Evolutionary conservation across 331 rosid species (phyloP), one percentile per base, ranked within the genome.

Genomic region (Malus hybrid): DNA sequence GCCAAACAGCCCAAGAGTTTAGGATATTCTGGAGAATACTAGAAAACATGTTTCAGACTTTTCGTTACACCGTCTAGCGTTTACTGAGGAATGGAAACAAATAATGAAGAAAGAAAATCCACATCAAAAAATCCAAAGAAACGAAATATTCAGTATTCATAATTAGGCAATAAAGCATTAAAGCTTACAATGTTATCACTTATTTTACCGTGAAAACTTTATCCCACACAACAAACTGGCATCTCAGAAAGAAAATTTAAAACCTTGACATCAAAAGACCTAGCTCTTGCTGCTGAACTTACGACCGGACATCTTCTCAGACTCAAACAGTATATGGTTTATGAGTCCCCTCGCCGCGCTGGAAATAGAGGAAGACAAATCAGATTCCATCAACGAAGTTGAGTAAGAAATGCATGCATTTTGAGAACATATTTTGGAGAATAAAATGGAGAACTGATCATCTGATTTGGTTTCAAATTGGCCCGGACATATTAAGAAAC

Each of bases 271-370:
- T 79, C 80, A 86, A 22, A 88, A 79, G 72, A 74, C 80, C 77
- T 76, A 44, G 50, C 50, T 44, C 50, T 44, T 44, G 50, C 50
- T 66, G 84, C 83, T 86, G 82, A 92, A 89, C 84, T 90, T 95
- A 69, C 91, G 89, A 72, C 99, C 97, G 3, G 97, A 77, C 82
- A 89, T 28, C 73, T 80, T 80, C 90, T 90, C 97, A 4, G 96
- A 76, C 80, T 95, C 97, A 5, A 77, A 83, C 57, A 90, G 85
- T 16, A 95, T 95, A 84, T 95, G 99, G 83, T 95, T 95, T 84
- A 92, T 89, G 74, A 94, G 99, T 76, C 97, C 97, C 87, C 97
- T 88, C 36, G 97, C 99, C 24, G 99, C 97, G 70, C 96, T 92
- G 78, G 73, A 80, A 74, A 87, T 56, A 67, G 78, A 22, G 63